Base-by-base conservation (phyloP, 768 basidiomycete species). In the Omphalotus guepiniiformis region DNA sequence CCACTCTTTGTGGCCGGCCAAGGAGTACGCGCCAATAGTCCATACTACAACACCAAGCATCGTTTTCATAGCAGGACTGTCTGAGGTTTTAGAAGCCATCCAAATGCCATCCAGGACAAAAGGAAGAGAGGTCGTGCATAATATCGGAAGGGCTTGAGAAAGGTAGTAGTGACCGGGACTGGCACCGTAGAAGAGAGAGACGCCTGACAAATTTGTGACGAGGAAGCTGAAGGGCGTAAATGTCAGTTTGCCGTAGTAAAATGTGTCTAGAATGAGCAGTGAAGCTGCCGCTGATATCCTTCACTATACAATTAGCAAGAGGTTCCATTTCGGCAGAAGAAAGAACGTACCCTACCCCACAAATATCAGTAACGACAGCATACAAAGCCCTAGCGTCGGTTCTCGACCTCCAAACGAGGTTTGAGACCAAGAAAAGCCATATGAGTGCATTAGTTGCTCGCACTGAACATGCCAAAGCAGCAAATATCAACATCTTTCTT, bases 1-100 rank as follows among this genome's bases (percentile, higher is more conserved):
- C 93, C 93, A 97, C 72, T 99, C 96, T 58, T 98, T 98, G 70
- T 99, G 96, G 1, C 87, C 85, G 2, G 88, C 75, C 3, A 87
- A 51, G 6, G 95, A 97, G 61, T 90, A 93, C 5, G 86, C 61
- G 2, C 59, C 57, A 25, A 84, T 61, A 0, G 85, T 82, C 85
- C 88, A 91, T 16, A 68, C 52, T 2, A 85, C 54, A 21, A 73
- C 65, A 2, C 64, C 67, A 0, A 81, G 62, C 58, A 92, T 72
- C 16, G 66, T 70, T 35, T 55, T 64, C 21, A 75, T 52, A 2
- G 66, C 61, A 3, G 56, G 54, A 39, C 68, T 55, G 37, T 61
- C 60, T 18, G 25, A 13, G 21, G 56, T 54, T 13, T 47, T 55
- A 28, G 68, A 25, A 13, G 63, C 61, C 32, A 42, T 64, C 69